Evolutionary conservation across 2,329 filamentous ascomycete genomes (phyloP).

Genomic region (Mycosphaerella sp.): DNA sequence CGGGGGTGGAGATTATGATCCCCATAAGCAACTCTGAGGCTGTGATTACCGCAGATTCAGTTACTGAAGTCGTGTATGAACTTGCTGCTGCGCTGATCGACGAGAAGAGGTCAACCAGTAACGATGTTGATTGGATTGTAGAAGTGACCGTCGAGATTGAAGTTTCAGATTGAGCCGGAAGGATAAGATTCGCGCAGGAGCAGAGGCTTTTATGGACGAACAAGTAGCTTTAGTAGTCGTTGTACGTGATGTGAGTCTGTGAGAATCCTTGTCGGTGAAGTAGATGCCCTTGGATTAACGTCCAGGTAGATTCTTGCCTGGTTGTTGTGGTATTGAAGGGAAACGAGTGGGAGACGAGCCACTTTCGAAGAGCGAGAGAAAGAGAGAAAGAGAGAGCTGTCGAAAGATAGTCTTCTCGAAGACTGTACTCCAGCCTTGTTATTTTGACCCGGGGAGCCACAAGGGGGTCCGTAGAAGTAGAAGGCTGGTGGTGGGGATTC

Average conservation of each 20-base stretch:
- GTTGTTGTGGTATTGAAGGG: slow-evolving; percentile 9
- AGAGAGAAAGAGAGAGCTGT: slow-evolving; percentile 10
- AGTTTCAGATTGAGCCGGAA: neutral
- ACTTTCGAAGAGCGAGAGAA: slow-evolving; percentile 13
- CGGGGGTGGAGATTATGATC: neutral
- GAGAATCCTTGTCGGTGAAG: neutral
- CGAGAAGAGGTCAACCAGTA: neutral
- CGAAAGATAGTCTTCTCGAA: slow-evolving; percentile 14
- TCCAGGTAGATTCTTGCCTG: slow-evolving; percentile 2
- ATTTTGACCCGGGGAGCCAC: slow-evolving; percentile 15
- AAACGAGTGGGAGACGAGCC: slow-evolving; percentile 7
- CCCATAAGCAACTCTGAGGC: neutral
- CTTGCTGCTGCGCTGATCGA: neutral
- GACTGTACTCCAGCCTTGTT: slow-evolving; percentile 17
- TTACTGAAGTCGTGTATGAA: neutral
- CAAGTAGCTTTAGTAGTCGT: slow-evolving; percentile 14
- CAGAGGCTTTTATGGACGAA: neutral
- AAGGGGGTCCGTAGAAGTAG: slow-evolving; percentile 8
- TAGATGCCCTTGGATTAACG: neutral
- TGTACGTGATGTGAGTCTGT: neutral
- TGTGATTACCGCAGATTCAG: neutral
- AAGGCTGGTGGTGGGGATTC: slow-evolving; percentile 11
- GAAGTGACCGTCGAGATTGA: neutral
- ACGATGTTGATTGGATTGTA: neutral
- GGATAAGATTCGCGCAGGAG: neutral